A percentile compares a stretch with the other conserved stretches of the same genome.
These are phyloP conservation scores for Ascosphaera aggregata DNA, from an alignment of 2,329 filamentous ascomycete species.

Conservation along the genomic window DNA sequence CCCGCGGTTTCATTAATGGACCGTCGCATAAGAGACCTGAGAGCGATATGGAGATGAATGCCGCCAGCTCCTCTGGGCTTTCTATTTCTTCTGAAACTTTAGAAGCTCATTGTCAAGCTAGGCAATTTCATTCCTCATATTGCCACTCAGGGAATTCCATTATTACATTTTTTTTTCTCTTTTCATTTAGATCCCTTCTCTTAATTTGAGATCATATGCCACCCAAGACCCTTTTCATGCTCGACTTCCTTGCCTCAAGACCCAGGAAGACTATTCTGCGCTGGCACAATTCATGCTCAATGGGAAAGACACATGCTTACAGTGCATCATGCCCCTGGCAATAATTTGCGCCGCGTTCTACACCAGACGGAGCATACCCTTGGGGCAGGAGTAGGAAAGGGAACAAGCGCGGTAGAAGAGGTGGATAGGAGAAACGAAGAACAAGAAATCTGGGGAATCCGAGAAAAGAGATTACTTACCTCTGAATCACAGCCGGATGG, in stretches of 20 bases:
- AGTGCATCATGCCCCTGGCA: not conserved
- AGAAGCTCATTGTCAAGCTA: no score
- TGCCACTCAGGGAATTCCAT: not conserved
- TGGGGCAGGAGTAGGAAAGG: not conserved
- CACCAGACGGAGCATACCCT: not conserved
- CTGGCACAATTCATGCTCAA: not conserved
- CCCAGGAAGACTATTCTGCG: not conserved
- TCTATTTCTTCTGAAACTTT: no score
- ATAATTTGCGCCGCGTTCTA: not conserved
- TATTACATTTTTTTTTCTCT: not conserved
- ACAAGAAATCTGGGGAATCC: conserved; percentile 4
- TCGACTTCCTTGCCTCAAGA: no score
- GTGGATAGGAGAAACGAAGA: conserved; percentile 3
- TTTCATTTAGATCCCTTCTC: not conserved
- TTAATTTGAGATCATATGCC: not conserved
- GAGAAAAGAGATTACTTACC: conserved; percentile 18
- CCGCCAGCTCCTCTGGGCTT: no score
- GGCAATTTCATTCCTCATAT: no score
- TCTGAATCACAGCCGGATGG: conserved; percentile 24
- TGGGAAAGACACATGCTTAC: not conserved
- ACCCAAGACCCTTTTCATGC: not conserved
- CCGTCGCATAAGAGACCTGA: no score
- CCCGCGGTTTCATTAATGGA: no score
- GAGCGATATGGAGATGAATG: no score
- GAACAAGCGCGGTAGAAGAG: not conserved